Percentiles rank a stretch among this genome's conserved stretches.
Conservation (phyloP, 768 basidiomycete species). For the Pilatotrama ljubarskyi region DNA sequence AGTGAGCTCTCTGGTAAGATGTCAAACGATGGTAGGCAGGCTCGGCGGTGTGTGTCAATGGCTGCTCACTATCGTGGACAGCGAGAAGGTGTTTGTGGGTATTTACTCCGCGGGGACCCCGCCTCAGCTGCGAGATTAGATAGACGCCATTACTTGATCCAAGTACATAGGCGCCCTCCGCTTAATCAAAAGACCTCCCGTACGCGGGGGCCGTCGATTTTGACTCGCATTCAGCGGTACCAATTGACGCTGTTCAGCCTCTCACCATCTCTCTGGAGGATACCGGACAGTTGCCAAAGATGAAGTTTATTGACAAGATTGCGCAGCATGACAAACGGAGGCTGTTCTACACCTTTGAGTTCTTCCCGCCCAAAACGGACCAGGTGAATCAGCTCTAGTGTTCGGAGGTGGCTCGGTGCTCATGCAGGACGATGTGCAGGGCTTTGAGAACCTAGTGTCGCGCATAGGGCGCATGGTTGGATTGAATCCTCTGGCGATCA, state of each 20-base stretch:
- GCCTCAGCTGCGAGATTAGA: conserved; percentile 10
- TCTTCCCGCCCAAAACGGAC: conserved; percentile 95
- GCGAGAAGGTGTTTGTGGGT: conserved; percentile 16
- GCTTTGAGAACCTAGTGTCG: conserved; percentile 87
- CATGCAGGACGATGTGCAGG: conserved; percentile 44
- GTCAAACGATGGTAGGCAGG: not conserved
- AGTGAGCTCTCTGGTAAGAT: not conserved
- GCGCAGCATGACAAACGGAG: conserved; percentile 38
- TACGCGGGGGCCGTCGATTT: conserved; percentile 7
- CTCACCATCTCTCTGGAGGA: not conserved
- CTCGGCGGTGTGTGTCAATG: not conserved
- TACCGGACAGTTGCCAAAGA: conserved; percentile 26
- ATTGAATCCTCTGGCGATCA: conserved; percentile 81
- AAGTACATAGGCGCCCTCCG: too few species aligned
- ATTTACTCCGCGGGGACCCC: conserved; percentile 11
- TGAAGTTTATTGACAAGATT: conserved; percentile 80
- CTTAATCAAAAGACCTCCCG: not conserved
- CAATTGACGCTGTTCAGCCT: not conserved
- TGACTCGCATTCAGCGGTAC: conserved; percentile 13
- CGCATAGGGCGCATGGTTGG: conserved; percentile 82
- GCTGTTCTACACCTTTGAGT: conserved; percentile 95
- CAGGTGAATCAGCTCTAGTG: conserved; percentile 48
- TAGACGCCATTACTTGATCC: too few species aligned
- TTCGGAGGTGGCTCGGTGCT: not conserved
- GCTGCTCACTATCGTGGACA: conserved; percentile 20